phyloP scores from a whole-genome alignment of 345 rosid species.

The Gossypium mustelinum region DNA sequence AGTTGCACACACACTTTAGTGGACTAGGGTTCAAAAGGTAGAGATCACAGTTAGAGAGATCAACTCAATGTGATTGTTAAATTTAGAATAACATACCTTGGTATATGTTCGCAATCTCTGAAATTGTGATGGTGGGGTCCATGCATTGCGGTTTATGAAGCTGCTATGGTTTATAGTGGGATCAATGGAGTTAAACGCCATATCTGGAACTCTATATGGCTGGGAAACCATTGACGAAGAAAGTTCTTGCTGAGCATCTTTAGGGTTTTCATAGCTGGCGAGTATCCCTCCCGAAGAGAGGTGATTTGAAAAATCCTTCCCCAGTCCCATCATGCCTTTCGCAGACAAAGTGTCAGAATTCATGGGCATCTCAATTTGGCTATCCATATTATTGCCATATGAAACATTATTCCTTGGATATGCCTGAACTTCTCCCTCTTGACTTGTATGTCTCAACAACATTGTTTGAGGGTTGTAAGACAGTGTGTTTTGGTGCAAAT shows the following conservation, averaged over 20 bases:
- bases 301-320: conserved; percentile 45
- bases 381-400: conserved; percentile 32
- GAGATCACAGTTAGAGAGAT: not conserved
- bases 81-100: conserved; percentile 40
- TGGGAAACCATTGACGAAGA: conserved; percentile 65
- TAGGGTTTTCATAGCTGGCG: conserved; percentile 38
- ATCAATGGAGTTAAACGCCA: conserved; percentile 54
- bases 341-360: conserved; percentile 37
- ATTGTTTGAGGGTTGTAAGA: conserved; percentile 41
- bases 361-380: conserved; percentile 29
- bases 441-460: conserved; percentile 43
- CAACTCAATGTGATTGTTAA: not conserved
- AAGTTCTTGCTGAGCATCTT: conserved; percentile 54
- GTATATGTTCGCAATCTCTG: conserved; percentile 62
- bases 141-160: conserved; percentile 40
- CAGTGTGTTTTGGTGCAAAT: conserved; percentile 40
- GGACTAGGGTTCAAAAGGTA: not conserved
- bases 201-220: conserved; percentile 58
- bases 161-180: conserved; percentile 44
- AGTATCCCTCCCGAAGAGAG: conserved; percentile 44
- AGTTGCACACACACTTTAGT: not conserved
- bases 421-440: conserved; percentile 49
- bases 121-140: conserved; percentile 47
- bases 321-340: conserved; percentile 40
- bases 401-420: conserved; percentile 41